phyloP scores from a whole-genome alignment of 441 rosid species.

The Adansonia madagascariensis region DNA sequence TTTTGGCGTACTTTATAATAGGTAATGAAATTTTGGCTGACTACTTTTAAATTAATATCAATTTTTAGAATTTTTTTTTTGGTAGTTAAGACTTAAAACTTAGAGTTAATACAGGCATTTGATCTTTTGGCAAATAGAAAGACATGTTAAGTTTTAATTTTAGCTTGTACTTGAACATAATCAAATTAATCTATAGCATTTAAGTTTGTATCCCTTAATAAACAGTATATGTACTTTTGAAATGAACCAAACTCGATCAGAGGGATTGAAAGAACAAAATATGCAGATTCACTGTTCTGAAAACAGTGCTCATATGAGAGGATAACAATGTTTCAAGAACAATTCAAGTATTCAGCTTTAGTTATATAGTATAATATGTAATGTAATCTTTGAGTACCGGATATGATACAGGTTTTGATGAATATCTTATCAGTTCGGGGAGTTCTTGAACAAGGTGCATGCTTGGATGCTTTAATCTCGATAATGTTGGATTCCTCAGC shows the following conservation, averaged over 20 bases:
- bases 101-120: not conserved
- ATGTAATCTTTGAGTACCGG: not conserved
- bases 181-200: not conserved
- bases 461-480: constrained; percentile 87
- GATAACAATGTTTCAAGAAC: not conserved
- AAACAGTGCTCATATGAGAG: not conserved
- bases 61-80: not conserved
- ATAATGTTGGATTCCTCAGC: constrained; percentile 85
- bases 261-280: not conserved
- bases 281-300: not conserved
- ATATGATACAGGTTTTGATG: constrained; percentile 70
- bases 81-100: not conserved
- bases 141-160: not conserved
- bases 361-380: not conserved
- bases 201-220: not conserved
- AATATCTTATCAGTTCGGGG: constrained; percentile 75
- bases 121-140: not conserved
- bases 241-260: not conserved
- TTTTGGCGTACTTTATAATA: not conserved
- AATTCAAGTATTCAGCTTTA: not conserved
- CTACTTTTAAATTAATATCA: not conserved
- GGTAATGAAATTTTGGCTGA: not conserved
- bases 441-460: constrained; percentile 81
- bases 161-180: not conserved
- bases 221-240: not conserved